Evolutionary conservation across 768 basidiomycete species (phyloP).

Genomic region (Pleurotus platypus): DNA sequence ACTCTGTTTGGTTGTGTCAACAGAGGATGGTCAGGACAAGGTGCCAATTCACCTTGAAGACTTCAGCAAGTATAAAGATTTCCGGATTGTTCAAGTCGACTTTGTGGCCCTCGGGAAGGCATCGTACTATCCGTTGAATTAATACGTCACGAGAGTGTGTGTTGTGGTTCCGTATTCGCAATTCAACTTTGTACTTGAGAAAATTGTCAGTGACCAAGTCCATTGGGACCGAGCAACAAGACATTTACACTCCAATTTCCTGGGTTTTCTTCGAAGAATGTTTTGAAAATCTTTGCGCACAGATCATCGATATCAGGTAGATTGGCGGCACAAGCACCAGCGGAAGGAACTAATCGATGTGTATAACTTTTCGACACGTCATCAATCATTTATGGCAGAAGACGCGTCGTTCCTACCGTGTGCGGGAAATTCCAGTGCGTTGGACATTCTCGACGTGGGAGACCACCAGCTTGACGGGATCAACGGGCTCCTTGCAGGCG

Average conservation of each 20-base stretch:
- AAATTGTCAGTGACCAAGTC: background rate
- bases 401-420: constrained; percentile 41
- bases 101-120: constrained; percentile 62
- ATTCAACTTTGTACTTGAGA: constrained; percentile 75
- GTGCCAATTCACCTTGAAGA: constrained; percentile 64
- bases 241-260: constrained; percentile 9
- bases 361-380: constrained; percentile 43
- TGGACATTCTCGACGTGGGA: constrained; percentile 62
- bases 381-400: background rate
- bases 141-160: constrained; percentile 55
- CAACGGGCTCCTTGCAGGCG: constrained; percentile 72
- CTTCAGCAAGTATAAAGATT: constrained; percentile 73
- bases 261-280: constrained; percentile 46
- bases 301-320: constrained; percentile 64
- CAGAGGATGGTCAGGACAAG: background rate
- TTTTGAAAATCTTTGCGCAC: constrained; percentile 49
- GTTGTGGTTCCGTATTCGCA: constrained; percentile 74
- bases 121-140: constrained; percentile 66
- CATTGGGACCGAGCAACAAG: background rate
- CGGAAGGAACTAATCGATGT: constrained; percentile 70
- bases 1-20: constrained; percentile 39
- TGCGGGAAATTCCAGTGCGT: constrained; percentile 58
- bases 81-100: constrained; percentile 70
- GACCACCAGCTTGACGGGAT: constrained; percentile 68
- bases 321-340: constrained; percentile 64